Evolutionary conservation across 1,139 yeast species (phyloP), one percentile per base, ranked within the genome.

Genomic region (Protomyces macrosporus): DNA sequence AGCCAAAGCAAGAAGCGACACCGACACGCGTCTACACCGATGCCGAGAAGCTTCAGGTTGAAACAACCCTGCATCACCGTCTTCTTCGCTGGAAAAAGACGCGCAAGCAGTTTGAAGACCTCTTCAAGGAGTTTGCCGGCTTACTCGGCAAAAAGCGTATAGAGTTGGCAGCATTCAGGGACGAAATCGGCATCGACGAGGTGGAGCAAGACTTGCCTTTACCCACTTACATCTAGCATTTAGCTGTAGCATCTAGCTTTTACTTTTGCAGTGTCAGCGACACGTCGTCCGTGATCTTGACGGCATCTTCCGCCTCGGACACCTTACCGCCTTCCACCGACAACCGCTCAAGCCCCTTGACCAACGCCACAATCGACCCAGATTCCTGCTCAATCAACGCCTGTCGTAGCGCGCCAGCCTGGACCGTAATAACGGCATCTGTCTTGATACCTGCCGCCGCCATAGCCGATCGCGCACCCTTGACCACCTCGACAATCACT

Each of bases 381-480:
- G 84, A 84, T 79, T 93, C 97, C 52, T 83, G 81, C 55, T 77
- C 71, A 65, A 88, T 86, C 69, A 86, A 83, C 56, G 79, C 75
- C 71, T 75, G 77, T 61, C 81, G 79, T 33, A 78, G 77, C 5
- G 77, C 79, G 64, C 81, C 79, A 55, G 79, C 71, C 76, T 90
- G 96, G 68, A 93, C 88, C 72, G 81, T 87, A 48, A 93, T 86
- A 73, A 85, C 86, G 16, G 96, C 97, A 71, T 89, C 86, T 82
- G 90, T 90, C 74, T 88, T 78, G 71, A 93, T 90, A 75, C 84
- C 84, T 78, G 89, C 93, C 77, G 91, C 97, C 37, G 97, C 83
- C 74, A 93, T 82, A 74, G 93, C 80, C 30, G 98, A 91, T 79
- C 98, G 87, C 54, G 97, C 90, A 71, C 88, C 88, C 79, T 89